Conservation (phyloP, 2,329 filamentous ascomycete species). For the Akanthomyces lecanii region DNA sequence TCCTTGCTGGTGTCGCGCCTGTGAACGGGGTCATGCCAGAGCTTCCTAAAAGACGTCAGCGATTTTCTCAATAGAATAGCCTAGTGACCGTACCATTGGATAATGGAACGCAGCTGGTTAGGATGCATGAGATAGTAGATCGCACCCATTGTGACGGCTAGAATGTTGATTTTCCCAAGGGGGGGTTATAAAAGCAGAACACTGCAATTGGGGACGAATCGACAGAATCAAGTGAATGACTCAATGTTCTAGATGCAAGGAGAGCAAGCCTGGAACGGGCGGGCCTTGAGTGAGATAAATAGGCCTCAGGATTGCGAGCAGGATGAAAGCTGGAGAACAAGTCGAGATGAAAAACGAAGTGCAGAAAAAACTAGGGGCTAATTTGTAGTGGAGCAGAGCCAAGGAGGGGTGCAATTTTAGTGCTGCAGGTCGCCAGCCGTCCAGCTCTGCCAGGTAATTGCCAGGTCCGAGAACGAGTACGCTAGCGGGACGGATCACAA, state of each 20-base stretch:
- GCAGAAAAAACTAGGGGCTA: constrained; percentile 3
- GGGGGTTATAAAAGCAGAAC: neutral
- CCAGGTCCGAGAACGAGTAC: constrained; percentile 13
- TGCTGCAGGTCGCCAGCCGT: no score
- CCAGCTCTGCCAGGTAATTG: no score
- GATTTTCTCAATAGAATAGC: neutral
- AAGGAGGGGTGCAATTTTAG: no score
- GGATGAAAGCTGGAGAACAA: neutral
- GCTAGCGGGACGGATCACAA: neutral
- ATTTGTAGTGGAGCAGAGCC: no score
- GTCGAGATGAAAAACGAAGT: neutral
- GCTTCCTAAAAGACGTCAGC: constrained; percentile 60
- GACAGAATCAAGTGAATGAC: neutral
- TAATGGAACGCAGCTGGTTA: constrained; percentile 71
- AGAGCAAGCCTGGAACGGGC: neutral
- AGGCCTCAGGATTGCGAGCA: neutral
- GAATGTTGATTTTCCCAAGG: constrained; percentile 3
- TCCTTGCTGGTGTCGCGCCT: constrained; percentile 74
- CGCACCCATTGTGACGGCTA: constrained; percentile 50
- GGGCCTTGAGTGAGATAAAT: neutral
- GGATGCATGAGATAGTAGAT: constrained; percentile 74
- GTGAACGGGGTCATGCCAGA: constrained; percentile 95
- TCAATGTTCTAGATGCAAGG: neutral
- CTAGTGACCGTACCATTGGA: constrained; percentile 69
- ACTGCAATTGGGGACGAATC: neutral